Evolutionary conservation across 148 eudicot genomes (phyloP), one percentile per base, ranked within the genome.

Genomic region (Pouteria glomerata): DNA sequence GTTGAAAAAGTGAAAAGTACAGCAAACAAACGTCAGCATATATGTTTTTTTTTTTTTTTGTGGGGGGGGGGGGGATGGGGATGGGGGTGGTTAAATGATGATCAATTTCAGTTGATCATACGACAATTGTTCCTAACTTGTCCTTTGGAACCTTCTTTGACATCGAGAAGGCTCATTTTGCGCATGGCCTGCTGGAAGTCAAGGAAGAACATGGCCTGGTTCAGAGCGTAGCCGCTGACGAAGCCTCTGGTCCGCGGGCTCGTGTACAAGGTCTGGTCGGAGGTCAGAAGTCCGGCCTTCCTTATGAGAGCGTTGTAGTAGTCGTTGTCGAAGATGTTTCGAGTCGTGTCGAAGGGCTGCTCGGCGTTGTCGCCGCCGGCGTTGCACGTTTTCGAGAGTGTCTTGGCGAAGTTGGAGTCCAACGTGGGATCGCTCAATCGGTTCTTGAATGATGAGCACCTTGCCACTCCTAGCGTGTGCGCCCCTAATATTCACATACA

Each of bases 381-480:
- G 18, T 69, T 79, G 76, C 98, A 93, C 65, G 88, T 87, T 30
- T 71, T 82, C 0, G 87, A 24, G 51, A 93, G 81, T 8, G 83
- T 78, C 57, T 69, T 84, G 19, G 83, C 81, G 53, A 93, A 93
- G 64, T 81, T 76, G 2, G 86, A 51, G 64, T 89, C 86, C n/a
- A 93, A 18, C 31, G 42, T 79, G 14, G 96, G 94, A 37, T 93
- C 97, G 29, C 72, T 78, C 73, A 93, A 44, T 27, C 98, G 76
- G 68, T 57, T 57, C 69, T 93, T 93, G 92, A 93, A 93, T 27
- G 96, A 89, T 50, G 92, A 78, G 71, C 97, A 93, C 69, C 97
- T 82, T 59, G 98, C 95, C 41, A 86, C 97, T 68, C 98, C 98
- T 24, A 93, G 82, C 16, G 98, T 93, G 47, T 93, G 98, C 2